A percentile compares a stretch with the other conserved stretches of the same genome.
Evolutionary conservation across 345 rosid species (phyloP).

Genomic region (Eutrema japonicum): DNA sequence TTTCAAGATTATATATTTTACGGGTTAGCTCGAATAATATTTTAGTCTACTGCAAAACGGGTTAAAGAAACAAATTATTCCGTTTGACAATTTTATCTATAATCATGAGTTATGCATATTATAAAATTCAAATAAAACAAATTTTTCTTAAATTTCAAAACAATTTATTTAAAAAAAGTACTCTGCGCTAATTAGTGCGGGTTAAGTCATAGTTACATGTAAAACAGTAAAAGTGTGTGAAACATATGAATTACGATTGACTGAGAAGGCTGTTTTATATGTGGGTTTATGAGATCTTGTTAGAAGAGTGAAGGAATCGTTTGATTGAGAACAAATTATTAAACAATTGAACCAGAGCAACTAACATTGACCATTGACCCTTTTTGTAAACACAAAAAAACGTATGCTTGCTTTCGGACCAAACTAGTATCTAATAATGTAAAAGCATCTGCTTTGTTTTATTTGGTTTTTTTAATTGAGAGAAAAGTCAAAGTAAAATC

Average conservation of each 20-base stretch:
- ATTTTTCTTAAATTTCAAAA: no score
- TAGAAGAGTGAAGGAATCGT: conserved; percentile 26
- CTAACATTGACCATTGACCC: conserved; percentile 36
- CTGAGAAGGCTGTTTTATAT: background rate
- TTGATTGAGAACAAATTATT: conserved; percentile 18
- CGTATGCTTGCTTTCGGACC: conserved; percentile 23
- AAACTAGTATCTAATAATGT: background rate
- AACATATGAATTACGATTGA: background rate
- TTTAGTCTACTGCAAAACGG: no score
- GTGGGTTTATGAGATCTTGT: background rate
- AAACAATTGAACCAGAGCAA: conserved; percentile 9
- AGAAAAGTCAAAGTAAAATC: background rate
- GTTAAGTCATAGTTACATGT: no score
- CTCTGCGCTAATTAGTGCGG: no score
- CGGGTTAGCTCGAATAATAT: no score
- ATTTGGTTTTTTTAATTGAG: background rate
- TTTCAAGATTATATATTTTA: no score
- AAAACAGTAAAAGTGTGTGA: background rate
- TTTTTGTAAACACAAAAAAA: background rate
- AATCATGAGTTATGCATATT: no score
- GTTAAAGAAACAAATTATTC: no score
- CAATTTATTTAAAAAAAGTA: no score
- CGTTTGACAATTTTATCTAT: no score
- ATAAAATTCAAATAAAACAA: no score
- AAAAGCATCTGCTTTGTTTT: background rate